Percentiles rank a stretch among this genome's conserved stretches.
These are phyloP conservation scores for Dovyalis caffra DNA, from an alignment of 345 rosid genomes.

Conservation along the genomic window DNA sequence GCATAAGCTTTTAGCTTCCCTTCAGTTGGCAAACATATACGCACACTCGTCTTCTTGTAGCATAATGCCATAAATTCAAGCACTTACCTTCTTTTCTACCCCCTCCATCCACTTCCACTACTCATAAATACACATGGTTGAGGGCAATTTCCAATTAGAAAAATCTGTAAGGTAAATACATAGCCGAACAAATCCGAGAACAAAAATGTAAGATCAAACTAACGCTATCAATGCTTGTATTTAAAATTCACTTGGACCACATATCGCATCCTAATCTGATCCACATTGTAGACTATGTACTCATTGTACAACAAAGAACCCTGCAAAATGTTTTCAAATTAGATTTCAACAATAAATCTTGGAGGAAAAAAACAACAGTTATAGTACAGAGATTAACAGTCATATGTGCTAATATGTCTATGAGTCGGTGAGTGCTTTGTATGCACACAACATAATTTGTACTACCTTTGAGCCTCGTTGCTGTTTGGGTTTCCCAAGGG, in stretches of 20 bases:
- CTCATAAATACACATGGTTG: background rate
- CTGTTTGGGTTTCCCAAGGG: constrained; percentile 69
- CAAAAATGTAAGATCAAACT: background rate
- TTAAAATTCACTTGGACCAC: constrained; percentile 76
- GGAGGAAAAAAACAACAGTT: background rate
- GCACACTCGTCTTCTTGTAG: too few species aligned
- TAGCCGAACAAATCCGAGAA: background rate
- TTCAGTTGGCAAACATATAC: too few species aligned
- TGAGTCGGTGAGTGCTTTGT: background rate
- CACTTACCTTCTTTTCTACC: too few species aligned
- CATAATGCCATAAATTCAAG: too few species aligned
- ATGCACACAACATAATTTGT: background rate
- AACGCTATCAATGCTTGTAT: constrained; percentile 15
- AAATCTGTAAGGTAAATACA: background rate
- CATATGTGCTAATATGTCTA: background rate
- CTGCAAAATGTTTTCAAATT: constrained; percentile 37
- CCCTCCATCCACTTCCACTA: background rate
- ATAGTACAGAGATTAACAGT: background rate
- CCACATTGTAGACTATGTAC: constrained; percentile 80
- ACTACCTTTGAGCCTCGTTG: constrained; percentile 37
- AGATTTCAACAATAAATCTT: background rate
- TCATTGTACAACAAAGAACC: constrained; percentile 69
- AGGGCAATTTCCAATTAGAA: background rate
- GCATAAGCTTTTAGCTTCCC: too few species aligned
- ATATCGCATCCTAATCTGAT: constrained; percentile 78